phyloP scores from a whole-genome alignment of 768 basidiomycete species.

The Trametes cingulata region DNA sequence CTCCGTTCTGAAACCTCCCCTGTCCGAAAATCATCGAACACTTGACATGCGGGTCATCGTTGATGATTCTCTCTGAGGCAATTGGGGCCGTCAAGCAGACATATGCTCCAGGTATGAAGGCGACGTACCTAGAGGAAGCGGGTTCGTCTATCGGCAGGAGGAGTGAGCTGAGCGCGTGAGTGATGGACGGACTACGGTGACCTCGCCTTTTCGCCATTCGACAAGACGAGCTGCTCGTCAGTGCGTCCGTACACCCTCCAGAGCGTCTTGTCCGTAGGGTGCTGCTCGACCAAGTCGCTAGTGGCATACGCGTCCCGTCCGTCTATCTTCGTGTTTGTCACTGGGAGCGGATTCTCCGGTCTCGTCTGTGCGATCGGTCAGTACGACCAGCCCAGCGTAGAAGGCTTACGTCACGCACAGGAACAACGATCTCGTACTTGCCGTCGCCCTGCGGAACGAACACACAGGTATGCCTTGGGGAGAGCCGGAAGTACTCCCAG shows the following conservation, averaged over 20 bases:
- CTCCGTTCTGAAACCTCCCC: slow-evolving; percentile 11
- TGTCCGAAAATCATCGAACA: slow-evolving; percentile 15
- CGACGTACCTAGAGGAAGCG: slow-evolving; percentile 36
- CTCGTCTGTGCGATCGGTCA: neutral
- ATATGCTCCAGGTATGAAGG: too few species aligned
- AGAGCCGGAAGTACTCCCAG: slow-evolving; percentile 5
- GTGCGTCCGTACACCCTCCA: slow-evolving; percentile 43
- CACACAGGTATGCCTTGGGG: neutral
- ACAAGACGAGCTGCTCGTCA: slow-evolving; percentile 48
- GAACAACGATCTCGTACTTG: neutral
- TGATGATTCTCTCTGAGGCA: slow-evolving; percentile 34
- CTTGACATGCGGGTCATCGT: slow-evolving; percentile 29
- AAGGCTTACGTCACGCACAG: neutral
- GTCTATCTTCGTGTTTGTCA: slow-evolving; percentile 22
- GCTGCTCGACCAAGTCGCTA: slow-evolving; percentile 41
- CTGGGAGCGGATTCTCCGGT: neutral
- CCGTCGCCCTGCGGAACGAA: neutral
- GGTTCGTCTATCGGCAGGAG: slow-evolving; percentile 35
- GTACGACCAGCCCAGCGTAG: too few species aligned
- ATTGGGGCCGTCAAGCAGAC: neutral
- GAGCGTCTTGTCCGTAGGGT: slow-evolving; percentile 39
- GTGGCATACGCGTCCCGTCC: slow-evolving; percentile 39
- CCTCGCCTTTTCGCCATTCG: slow-evolving; percentile 42
- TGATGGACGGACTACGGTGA: too few species aligned
- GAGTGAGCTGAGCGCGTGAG: too few species aligned